Evolutionary conservation across 352 stramenopile genomes (phyloP).

Genomic region (Pythium pyrilobum): DNA sequence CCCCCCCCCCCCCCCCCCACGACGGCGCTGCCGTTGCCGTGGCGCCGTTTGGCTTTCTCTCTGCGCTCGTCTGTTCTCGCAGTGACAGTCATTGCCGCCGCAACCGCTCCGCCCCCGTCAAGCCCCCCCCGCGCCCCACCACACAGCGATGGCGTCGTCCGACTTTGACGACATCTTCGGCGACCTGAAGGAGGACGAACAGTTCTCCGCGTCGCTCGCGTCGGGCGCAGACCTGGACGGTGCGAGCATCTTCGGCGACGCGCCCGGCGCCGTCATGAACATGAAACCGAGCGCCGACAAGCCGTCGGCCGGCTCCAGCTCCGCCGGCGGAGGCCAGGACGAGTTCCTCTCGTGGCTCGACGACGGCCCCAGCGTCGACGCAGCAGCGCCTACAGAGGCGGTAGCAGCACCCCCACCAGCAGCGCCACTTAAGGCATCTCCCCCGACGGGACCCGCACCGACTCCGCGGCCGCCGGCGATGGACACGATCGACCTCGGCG

Average conservation of each 20-base stretch:
- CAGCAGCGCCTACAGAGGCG: not conserved
- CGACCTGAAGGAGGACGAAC: conserved; percentile 60
- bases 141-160: conserved; percentile 25
- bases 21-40: too few relatives aligned
- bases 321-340: conserved; percentile 19
- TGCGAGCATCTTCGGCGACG: conserved; percentile 44
- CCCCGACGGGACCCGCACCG: too few relatives aligned
- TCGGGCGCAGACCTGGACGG: conserved; percentile 37
- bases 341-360: conserved; percentile 84
- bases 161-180: conserved; percentile 85
- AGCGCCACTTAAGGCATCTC: conserved; percentile 3
- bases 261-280: not conserved
- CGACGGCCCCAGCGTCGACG: conserved; percentile 21
- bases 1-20: too few relatives aligned
- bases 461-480: conserved; percentile 1
- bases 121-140: too few relatives aligned
- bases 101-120: too few relatives aligned
- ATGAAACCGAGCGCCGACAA: conserved; percentile 2
- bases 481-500: conserved; percentile 17
- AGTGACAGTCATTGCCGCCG: too few relatives aligned
- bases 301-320: not conserved
- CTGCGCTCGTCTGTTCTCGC: too few relatives aligned
- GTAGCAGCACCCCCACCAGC: not conserved
- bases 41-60: too few relatives aligned
- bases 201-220: conserved; percentile 32